A percentile compares a stretch with the other conserved stretches of the same genome.
These are phyloP conservation scores for Nothophoma quercina DNA, from an alignment of 2,329 filamentous ascomycete species.

Conservation along the genomic window DNA sequence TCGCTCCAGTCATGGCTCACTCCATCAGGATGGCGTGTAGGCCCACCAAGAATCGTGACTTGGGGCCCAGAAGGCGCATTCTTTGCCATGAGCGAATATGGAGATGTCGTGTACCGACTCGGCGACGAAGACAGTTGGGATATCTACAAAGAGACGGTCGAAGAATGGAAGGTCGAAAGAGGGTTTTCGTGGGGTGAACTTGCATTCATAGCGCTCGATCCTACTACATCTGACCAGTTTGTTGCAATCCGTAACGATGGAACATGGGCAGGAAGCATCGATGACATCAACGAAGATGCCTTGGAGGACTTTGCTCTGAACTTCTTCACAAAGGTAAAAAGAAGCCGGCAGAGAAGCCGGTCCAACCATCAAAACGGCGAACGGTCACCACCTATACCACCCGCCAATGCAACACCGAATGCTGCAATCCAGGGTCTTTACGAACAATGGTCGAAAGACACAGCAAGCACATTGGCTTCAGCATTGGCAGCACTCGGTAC, in stretches of 20 bases:
- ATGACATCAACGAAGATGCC: slow-evolving; percentile 44
- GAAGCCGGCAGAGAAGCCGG: slow-evolving; percentile 1
- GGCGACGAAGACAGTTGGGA: slow-evolving; percentile 37
- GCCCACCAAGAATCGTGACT: slow-evolving; percentile 42
- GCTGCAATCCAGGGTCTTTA: slow-evolving; percentile 37
- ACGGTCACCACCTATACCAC: not conserved
- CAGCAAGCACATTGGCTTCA: slow-evolving; percentile 34
- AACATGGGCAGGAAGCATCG: slow-evolving; percentile 47
- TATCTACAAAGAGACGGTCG: slow-evolving; percentile 44
- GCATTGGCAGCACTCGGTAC: slow-evolving; percentile 34
- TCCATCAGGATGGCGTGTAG: slow-evolving; percentile 47
- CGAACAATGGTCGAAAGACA: slow-evolving; percentile 40
- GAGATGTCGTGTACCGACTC: slow-evolving; percentile 38
- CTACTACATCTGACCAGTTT: slow-evolving; percentile 43
- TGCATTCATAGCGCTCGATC: slow-evolving; percentile 41
- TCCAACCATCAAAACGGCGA: not conserved
- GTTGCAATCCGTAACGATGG: slow-evolving; percentile 44
- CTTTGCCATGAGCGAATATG: slow-evolving; percentile 49
- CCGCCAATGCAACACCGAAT: slow-evolving; percentile 21
- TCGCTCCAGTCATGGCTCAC: slow-evolving; percentile 47
- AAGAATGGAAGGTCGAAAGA: slow-evolving; percentile 44
- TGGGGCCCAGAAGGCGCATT: slow-evolving; percentile 44
- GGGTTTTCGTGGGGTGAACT: slow-evolving; percentile 43
- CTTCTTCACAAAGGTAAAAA: slow-evolving; percentile 33
- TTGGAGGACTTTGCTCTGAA: slow-evolving; percentile 41